Evolutionary conservation across 2,329 filamentous ascomycete species (phyloP).

Genomic region (Fusarium stilboides): DNA sequence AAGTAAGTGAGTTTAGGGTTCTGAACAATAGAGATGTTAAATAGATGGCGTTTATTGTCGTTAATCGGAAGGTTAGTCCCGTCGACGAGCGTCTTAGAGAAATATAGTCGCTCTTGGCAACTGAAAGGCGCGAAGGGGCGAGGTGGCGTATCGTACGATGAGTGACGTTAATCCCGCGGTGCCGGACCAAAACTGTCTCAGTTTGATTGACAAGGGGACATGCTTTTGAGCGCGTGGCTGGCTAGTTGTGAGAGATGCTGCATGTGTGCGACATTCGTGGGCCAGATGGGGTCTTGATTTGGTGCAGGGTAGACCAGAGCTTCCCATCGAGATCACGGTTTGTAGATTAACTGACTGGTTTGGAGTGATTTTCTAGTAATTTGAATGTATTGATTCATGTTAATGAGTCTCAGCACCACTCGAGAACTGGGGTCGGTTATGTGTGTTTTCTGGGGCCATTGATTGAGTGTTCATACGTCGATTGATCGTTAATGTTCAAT

Average conservation of each 20-base stretch:
- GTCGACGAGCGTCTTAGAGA: neutral
- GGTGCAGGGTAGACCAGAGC: constrained; percentile 19
- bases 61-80: neutral
- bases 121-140: constrained; percentile 12
- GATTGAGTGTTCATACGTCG: too few relatives aligned
- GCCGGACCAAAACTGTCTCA: constrained; percentile 8
- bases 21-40: constrained; percentile 3
- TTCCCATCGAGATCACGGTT: neutral
- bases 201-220: constrained; percentile 1
- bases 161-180: neutral
- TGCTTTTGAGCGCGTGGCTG: neutral
- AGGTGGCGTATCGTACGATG: neutral
- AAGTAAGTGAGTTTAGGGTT: neutral
- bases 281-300: neutral
- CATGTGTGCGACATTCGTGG: constrained; percentile 10
- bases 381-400: too few relatives aligned
- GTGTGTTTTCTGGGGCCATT: too few relatives aligned
- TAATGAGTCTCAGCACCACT: too few relatives aligned
- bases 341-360: neutral
- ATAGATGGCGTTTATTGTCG: constrained; percentile 9
- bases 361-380: neutral
- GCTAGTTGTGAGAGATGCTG: neutral
- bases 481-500: too few relatives aligned
- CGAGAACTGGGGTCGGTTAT: too few relatives aligned
- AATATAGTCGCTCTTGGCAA: neutral